Percentiles rank a stretch among this genome's conserved stretches.
Evolutionary conservation across 2,329 filamentous ascomycete species (phyloP).

Genomic region (Phyllosticta citriasiana): DNA sequence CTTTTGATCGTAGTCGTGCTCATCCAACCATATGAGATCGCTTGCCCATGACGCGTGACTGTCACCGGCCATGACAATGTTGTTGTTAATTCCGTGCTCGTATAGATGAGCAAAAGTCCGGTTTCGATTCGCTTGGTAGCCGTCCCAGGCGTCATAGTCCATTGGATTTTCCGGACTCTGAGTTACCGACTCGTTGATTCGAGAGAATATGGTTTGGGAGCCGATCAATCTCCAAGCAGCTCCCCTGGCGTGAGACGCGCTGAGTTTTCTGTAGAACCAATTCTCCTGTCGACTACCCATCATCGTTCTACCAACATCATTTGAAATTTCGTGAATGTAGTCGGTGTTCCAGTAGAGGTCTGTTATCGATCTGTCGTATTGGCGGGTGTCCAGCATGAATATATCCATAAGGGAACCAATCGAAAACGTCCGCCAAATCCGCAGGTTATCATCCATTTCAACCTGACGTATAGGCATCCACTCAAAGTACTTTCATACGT

Average conservation of each 20-base stretch:
- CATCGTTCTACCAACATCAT: conserved; percentile 57
- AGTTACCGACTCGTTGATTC: conserved; percentile 39
- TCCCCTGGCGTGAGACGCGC: conserved; percentile 39
- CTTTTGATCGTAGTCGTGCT: conserved; percentile 28
- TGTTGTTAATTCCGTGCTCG: conserved; percentile 60
- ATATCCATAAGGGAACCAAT: conserved; percentile 33
- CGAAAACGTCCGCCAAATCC: conserved; percentile 34
- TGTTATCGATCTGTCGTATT: conserved; percentile 35
- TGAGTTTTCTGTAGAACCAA: conserved; percentile 48
- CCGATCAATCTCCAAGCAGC: conserved; percentile 63
- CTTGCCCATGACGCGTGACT: conserved; percentile 52
- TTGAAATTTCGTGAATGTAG: conserved; percentile 52
- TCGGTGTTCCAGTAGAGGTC: conserved; percentile 47
- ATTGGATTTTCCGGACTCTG: conserved; percentile 33
- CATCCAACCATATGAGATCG: conserved; percentile 37
- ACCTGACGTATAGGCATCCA: conserved; percentile 33
- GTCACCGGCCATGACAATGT: conserved; percentile 63
- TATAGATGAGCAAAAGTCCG: conserved; percentile 58
- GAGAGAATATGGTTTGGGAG: conserved; percentile 59
- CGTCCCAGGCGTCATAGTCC: conserved; percentile 53
- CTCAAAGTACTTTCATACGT: conserved; percentile 27
- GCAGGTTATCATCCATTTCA: conserved; percentile 28
- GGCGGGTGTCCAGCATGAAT: conserved; percentile 34
- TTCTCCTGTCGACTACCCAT: conserved; percentile 66
- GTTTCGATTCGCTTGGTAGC: conserved; percentile 61